These are phyloP conservation scores for Dipodascopsis uninucleata DNA, from an alignment of 805 yeast genomes.

Conservation along the genomic window DNA sequence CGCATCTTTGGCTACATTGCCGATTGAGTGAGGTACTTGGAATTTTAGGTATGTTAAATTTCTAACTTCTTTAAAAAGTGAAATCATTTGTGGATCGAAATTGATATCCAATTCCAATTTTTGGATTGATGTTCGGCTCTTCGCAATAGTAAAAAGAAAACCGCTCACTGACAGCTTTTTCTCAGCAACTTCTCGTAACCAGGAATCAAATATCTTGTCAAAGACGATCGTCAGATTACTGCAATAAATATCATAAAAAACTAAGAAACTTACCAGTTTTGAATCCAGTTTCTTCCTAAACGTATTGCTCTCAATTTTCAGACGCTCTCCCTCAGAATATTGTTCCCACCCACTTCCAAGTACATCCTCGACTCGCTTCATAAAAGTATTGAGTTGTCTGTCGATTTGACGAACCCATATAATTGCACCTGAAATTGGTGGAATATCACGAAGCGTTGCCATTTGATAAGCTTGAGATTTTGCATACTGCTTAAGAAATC, in stretches of 20 bases:
- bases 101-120: constrained; percentile 44
- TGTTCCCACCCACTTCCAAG: constrained; percentile 60
- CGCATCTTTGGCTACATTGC: constrained; percentile 48
- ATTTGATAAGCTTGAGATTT: constrained; percentile 36
- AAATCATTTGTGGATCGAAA: constrained; percentile 46
- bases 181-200: constrained; percentile 44
- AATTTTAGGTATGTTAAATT: constrained; percentile 49
- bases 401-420: constrained; percentile 54
- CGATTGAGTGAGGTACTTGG: constrained; percentile 54
- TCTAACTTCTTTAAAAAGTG: constrained; percentile 52
- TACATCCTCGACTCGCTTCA: constrained; percentile 47
- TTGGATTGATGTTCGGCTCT: constrained; percentile 28
- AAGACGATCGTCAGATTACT: background rate
- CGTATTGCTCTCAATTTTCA: constrained; percentile 48
- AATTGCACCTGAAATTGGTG: constrained; percentile 46
- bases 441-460: constrained; percentile 45
- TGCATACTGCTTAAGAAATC: constrained; percentile 38
- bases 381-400: constrained; percentile 42
- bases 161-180: constrained; percentile 34
- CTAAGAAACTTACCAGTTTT: constrained; percentile 23
- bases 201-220: constrained; percentile 41
- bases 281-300: constrained; percentile 49
- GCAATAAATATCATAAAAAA: background rate
- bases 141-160: constrained; percentile 41
- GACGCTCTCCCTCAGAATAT: constrained; percentile 63